Evolutionary conservation across 805 yeast species (phyloP).

Genomic region (Wickerhamomyces rabaulensis): DNA sequence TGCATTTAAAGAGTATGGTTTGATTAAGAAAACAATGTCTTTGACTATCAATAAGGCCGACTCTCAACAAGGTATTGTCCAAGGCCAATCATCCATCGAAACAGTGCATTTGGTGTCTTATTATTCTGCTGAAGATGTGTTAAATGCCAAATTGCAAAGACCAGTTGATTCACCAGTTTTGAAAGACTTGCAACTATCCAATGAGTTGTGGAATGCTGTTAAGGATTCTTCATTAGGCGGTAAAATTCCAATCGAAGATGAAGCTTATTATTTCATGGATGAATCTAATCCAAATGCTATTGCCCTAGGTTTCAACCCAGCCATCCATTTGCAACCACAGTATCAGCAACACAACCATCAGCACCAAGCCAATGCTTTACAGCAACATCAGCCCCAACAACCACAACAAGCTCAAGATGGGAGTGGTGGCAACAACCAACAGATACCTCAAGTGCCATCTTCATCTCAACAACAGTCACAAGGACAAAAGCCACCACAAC

Average conservation of each 20-base stretch:
- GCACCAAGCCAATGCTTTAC: conserved; percentile 1
- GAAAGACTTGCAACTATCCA: conserved; percentile 41
- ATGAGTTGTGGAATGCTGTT: conserved; percentile 48
- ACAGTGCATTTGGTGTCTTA: conserved; percentile 76
- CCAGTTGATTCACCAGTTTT: conserved; percentile 53
- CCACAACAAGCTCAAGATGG: neutral
- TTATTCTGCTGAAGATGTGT: conserved; percentile 71
- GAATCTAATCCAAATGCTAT: conserved; percentile 20
- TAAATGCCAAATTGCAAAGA: conserved; percentile 45
- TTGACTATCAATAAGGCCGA: conserved; percentile 19
- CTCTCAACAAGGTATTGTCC: conserved; percentile 11
- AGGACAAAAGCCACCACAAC: neutral
- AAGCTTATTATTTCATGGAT: conserved; percentile 43
- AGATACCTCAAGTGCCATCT: neutral
- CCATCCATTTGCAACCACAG: conserved; percentile 11
- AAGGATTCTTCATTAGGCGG: conserved; percentile 58
- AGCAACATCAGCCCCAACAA: neutral
- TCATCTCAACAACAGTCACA: neutral
- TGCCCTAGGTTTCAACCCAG: conserved; percentile 17
- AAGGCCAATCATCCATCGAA: conserved; percentile 25
- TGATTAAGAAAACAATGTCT: conserved; percentile 79
- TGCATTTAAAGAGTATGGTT: conserved; percentile 64
- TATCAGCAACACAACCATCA: conserved; percentile 7
- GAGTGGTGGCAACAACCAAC: neutral
- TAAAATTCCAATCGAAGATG: conserved; percentile 42